These are phyloP conservation scores for Ogataea populi-albae DNA, from an alignment of 805 yeast species.

Conservation along the genomic window DNA sequence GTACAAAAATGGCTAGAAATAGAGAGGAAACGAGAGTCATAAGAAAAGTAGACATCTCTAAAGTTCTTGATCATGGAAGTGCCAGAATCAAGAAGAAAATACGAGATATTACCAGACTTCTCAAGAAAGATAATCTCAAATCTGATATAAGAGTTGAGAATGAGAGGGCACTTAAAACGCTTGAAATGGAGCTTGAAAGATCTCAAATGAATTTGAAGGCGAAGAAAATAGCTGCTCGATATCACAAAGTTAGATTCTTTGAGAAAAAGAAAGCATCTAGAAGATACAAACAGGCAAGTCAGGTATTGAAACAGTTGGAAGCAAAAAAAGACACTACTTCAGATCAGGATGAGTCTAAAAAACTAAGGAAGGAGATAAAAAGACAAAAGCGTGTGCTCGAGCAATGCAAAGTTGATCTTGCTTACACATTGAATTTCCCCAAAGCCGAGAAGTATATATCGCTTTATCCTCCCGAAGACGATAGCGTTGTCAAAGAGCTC, in stretches of 20 bases:
- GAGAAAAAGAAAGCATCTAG: constrained; percentile 84
- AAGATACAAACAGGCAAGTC: constrained; percentile 53
- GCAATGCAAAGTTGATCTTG: constrained; percentile 65
- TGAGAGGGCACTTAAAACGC: constrained; percentile 44
- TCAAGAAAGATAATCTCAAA: constrained; percentile 55
- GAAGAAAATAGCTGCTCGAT: constrained; percentile 55
- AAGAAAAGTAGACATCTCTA: constrained; percentile 27
- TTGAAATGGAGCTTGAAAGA: constrained; percentile 43
- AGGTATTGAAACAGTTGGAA: constrained; percentile 36
- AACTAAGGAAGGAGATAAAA: constrained; percentile 29
- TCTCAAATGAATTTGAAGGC: constrained; percentile 40
- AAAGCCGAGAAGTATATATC: constrained; percentile 76
- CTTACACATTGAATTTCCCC: constrained; percentile 77
- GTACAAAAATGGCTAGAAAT: constrained; percentile 1
- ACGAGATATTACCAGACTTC: constrained; percentile 76
- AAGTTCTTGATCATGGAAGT: constrained; percentile 29
- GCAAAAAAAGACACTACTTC: constrained; percentile 20
- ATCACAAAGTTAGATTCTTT: constrained; percentile 91
- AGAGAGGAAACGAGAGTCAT: constrained; percentile 1
- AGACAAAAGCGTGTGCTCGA: constrained; percentile 46
- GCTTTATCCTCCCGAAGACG: constrained; percentile 53
- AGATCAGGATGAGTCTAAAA: constrained; percentile 23
- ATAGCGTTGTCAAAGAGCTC: constrained; percentile 30
- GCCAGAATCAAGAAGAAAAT: constrained; percentile 77
- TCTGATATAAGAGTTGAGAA: constrained; percentile 51